Evolutionary conservation across 108 stramenopile genomes (phyloP), one percentile per base, ranked within the genome.

Genomic region (Skeletonema marinoi): DNA sequence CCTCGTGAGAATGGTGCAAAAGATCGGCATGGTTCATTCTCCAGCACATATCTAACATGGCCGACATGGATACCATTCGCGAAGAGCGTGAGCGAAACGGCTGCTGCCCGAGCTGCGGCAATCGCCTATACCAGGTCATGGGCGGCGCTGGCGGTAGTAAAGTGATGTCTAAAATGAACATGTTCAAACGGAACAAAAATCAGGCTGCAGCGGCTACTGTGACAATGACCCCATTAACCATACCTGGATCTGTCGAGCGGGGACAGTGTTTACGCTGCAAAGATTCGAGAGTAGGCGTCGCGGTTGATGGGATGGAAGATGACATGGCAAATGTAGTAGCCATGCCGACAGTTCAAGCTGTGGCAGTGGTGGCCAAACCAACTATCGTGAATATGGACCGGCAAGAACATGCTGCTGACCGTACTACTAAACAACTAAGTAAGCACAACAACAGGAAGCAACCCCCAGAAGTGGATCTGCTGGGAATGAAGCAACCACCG

Each of bases 201-300:
- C 32, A 30, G 12, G 51, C 14, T 31, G 29, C 25, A n/a, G 60
- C 17, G 19, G 7, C 8, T 19, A 38, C 38, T 19, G 62, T 48
- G 30, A 75, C 66, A 35, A 66, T 67, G 56, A 66, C 64, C 25
- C 87, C 87, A n/a, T 68, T 88, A 62, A 78, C 78, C 2, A 60
- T 83, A 35, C 73, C 83, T 4, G 85, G 85, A 3, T 42, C 71
- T 32, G 85, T 85, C 38, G 82, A 85, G 30, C 59, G 82, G 6
- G 87, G 87, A 29, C 82, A 83, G 63, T 88, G 87, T 63, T n/a
- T 85, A 17, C 50, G 44, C 29, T 88, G 87, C 65, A 29, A 46
- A 36, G 44, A 44, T 19, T 56, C 21, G 41, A 70, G 33, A 17
- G 65, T 16, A 32, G 32, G 17, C 21, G 32, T 33, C 17, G 19